Evolutionary conservation across 345 rosid species (phyloP).

Genomic region (Angophora floribunda): DNA sequence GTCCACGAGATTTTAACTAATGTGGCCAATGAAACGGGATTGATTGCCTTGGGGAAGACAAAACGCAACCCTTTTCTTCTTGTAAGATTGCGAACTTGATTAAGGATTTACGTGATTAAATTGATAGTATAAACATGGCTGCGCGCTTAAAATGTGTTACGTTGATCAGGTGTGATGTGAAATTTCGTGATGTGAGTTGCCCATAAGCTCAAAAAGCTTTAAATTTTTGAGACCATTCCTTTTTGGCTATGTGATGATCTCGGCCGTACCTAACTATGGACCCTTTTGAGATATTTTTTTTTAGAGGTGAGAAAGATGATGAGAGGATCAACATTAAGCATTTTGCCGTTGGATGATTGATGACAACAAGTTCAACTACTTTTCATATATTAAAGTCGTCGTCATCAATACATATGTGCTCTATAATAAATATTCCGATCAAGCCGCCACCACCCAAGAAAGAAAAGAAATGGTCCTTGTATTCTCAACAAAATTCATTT

Average conservation of each 20-base stretch:
- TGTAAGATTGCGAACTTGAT: neutral
- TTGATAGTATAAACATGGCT: too few relatives aligned
- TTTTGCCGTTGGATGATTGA: neutral
- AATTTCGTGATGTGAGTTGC: neutral
- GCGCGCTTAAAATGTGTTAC: neutral
- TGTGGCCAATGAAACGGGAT: neutral
- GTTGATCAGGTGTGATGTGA: rapidly evolving
- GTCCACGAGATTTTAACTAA: neutral
- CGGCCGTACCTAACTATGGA: neutral
- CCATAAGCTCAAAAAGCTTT: rapidly evolving
- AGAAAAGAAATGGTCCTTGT: neutral
- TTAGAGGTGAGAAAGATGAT: neutral
- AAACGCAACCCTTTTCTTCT: too few relatives aligned
- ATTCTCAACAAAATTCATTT: neutral
- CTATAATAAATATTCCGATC: neutral
- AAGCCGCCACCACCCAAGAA: neutral
- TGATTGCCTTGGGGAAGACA: too few relatives aligned
- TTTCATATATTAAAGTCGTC: neutral
- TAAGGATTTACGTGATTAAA: neutral
- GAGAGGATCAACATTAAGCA: neutral
- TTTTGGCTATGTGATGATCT: neutral
- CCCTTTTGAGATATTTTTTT: neutral
- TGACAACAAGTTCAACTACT: neutral
- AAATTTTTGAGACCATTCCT: rapidly evolving
- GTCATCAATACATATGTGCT: neutral